Evolutionary conservation across 1,284 basidiomycete species (phyloP), one percentile per base, ranked within the genome.

Genomic region (Abortiporus biennis): DNA sequence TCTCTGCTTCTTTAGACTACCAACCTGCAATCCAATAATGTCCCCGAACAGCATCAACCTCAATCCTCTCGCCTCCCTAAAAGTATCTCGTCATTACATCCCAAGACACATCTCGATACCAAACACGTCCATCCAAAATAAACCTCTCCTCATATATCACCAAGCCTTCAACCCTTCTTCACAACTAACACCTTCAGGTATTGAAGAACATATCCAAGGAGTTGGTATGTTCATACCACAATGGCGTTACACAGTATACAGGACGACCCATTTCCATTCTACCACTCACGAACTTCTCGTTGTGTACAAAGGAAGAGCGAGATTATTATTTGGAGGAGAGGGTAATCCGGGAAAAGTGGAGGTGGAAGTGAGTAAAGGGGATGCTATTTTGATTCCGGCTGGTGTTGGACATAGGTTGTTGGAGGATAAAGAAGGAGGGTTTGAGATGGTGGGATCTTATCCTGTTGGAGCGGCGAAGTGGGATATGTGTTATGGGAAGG

Each of bases 181-280:
- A 17, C 42, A 47, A 13, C 41, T 48, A 15, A 43, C 46, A 35
- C 37, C 58, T 2, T 37, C 49, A 15, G 33, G 49, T 19, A 58
- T 62, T 43, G 59, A 64, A 42, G 49, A 48, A 5, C 63, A 67
- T 51, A 52, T 71, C 27, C 40, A 34, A 6, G 52, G 49, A 29
- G 51, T 64, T 24, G 65, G 63, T 12, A 60, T 65, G 9, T 65
- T 62, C 39, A 43, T 47, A 23, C 65, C 67, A 11, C 57, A 58
- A 47, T 68, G 67, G 68, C 55, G 62, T 29, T 71, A 63, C 52
- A 57, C 63, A 16, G 70, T 67, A 66, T 69, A 69, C 54, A 47
- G 45, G 19, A 56, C 57, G n/a, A 62, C 62, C 25, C 67, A 71
- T 51, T 71, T 65, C 52, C 66, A 71, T 47, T 65, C 63, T 21